A percentile compares a stretch with the other conserved stretches of the same genome.
phyloP scores from a whole-genome alignment of 1,284 basidiomycete species.

The Schizophyllum commune region DNA sequence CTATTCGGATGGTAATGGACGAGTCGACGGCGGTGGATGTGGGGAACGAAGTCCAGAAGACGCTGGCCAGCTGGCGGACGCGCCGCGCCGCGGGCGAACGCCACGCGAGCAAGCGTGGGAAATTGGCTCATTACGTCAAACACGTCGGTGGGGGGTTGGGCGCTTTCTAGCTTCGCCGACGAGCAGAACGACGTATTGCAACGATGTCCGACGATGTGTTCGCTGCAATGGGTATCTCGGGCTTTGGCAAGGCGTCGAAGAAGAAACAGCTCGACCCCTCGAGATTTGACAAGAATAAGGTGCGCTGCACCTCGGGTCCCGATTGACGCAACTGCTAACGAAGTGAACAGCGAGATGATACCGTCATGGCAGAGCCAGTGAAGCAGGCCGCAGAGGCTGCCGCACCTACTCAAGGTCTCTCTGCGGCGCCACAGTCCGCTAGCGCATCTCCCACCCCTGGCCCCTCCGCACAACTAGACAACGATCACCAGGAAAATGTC shows the following conservation, averaged over 20 bases:
- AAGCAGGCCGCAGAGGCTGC: not conserved
- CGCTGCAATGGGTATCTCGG: conserved; percentile 73
- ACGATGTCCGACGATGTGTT: conserved; percentile 40
- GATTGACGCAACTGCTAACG: not conserved
- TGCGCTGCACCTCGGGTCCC: conserved; percentile 1
- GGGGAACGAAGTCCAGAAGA: not conserved
- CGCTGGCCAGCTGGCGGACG: not conserved
- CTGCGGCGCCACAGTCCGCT: not conserved
- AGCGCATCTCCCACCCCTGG: conserved; percentile 4
- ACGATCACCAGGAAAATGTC: conserved; percentile 29
- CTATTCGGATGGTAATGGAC: not conserved
- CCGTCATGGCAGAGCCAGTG: not conserved
- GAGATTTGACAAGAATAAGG: conserved; percentile 68
- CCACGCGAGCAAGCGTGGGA: not conserved
- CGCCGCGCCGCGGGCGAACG: not conserved
- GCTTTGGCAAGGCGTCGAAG: conserved; percentile 66
- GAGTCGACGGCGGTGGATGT: not conserved
- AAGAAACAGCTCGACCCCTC: conserved; percentile 60
- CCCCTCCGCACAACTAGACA: conserved; percentile 10
- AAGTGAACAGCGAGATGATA: not conserved
- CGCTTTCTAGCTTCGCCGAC: not conserved
- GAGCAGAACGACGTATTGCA: not conserved
- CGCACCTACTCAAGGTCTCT: not conserved
- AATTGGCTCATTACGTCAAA: not conserved
- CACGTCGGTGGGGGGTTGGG: not conserved